Conservation (phyloP, 352 stramenopile genomes). For the Phytopythium helicoides region DNA sequence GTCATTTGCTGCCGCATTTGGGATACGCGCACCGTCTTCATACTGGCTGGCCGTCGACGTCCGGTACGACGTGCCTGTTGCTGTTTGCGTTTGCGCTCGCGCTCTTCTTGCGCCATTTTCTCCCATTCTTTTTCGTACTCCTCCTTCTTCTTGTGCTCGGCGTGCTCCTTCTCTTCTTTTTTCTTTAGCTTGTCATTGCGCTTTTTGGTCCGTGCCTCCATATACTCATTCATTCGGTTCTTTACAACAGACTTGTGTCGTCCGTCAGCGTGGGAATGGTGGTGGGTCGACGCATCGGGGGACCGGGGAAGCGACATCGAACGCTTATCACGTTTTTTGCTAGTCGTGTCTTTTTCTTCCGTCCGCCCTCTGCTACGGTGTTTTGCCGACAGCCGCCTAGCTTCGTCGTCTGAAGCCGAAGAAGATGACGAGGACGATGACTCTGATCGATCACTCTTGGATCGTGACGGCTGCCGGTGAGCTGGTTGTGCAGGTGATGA, state of each 20-base stretch:
- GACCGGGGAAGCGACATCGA: slow-evolving; percentile 5
- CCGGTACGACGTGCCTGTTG: slow-evolving; percentile 65
- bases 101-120: slow-evolving; percentile 85
- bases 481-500: not conserved
- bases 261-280: slow-evolving; percentile 16
- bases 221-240: slow-evolving; percentile 89
- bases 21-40: slow-evolving; percentile 81
- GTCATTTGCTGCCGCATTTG: slow-evolving; percentile 86
- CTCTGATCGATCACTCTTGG: not conserved
- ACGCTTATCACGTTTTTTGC: slow-evolving; percentile 2
- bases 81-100: slow-evolving; percentile 78
- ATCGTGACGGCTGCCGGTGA: not conserved
- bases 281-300: not conserved
- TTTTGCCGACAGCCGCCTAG: not conserved
- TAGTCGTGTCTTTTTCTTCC: not conserved
- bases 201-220: slow-evolving; percentile 78
- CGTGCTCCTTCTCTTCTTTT: slow-evolving; percentile 67
- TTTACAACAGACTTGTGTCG: slow-evolving; percentile 32
- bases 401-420: slow-evolving; percentile 3
- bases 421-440: slow-evolving; percentile 16
- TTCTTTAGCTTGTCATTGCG: slow-evolving; percentile 77
- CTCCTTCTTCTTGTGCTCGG: slow-evolving; percentile 74
- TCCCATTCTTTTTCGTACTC: slow-evolving; percentile 90
- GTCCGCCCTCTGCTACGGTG: slow-evolving; percentile 6
- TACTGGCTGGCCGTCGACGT: slow-evolving; percentile 66